Evolutionary conservation across 2,329 filamentous ascomycete genomes (phyloP).

Genomic region (Sclerotinia subarctica): DNA sequence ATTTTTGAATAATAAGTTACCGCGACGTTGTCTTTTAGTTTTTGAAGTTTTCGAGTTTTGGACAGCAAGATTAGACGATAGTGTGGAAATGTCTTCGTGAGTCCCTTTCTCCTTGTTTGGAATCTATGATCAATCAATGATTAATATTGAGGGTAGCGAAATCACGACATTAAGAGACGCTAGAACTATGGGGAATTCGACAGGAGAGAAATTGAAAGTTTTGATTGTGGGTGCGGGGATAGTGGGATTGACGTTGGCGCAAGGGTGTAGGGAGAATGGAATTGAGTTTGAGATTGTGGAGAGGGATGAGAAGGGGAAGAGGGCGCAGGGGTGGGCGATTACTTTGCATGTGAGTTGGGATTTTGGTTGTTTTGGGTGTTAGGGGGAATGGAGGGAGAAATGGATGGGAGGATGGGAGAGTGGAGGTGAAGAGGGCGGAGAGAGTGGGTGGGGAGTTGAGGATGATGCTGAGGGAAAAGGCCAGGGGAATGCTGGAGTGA

Average conservation of each 20-base stretch:
- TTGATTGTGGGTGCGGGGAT: slow-evolving; percentile 20
- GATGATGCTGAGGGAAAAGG: too few relatives aligned
- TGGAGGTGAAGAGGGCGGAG: not conserved
- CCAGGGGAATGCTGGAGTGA: not conserved
- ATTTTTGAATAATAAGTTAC: not conserved
- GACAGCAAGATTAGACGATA: not conserved
- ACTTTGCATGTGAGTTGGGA: slow-evolving; percentile 46
- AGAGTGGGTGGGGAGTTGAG: too few relatives aligned
- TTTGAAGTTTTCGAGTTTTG: not conserved
- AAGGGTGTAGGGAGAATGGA: slow-evolving; percentile 17
- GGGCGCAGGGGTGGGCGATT: slow-evolving; percentile 55
- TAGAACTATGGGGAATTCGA: too few relatives aligned
- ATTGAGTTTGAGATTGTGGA: slow-evolving; percentile 37
- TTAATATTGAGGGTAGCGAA: not conserved
- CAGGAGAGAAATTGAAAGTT: not conserved
- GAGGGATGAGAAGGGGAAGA: slow-evolving; percentile 34
- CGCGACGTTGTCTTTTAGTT: too few relatives aligned
- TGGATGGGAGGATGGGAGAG: too few relatives aligned
- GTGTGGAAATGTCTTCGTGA: not conserved
- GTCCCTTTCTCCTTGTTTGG: not conserved
- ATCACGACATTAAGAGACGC: not conserved
- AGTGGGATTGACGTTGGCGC: slow-evolving; percentile 20
- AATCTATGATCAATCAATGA: not conserved
- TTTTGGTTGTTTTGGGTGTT: not conserved
- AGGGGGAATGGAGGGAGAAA: not conserved